Conservation (phyloP, 176 grass and related monocot species). For the Rhipidocladum racemiflorum region DNA sequence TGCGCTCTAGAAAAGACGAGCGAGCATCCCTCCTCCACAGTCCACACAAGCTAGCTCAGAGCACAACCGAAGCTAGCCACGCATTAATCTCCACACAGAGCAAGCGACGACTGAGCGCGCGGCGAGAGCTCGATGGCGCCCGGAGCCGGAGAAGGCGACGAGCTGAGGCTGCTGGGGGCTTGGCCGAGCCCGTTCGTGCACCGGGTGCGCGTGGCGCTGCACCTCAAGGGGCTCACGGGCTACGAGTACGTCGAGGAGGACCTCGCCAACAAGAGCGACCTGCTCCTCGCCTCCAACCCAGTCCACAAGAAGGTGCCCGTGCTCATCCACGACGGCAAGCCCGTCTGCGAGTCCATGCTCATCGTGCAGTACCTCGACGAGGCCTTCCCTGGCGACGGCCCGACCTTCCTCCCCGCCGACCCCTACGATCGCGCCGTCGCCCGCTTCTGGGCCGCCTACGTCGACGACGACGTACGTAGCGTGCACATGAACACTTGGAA, state of each 20-base stretch:
- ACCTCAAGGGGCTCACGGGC: conserved; percentile 50
- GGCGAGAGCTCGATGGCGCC: not conserved
- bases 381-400: conserved; percentile 13
- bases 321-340: conserved; percentile 44
- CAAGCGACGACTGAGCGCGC: too few relatives aligned
- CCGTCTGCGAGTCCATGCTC: conserved; percentile 46
- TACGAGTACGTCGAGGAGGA: conserved; percentile 53
- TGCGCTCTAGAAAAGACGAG: too few relatives aligned
- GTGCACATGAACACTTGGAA: too few relatives aligned
- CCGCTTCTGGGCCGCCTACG: conserved; percentile 49
- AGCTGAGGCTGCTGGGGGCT: conserved; percentile 10
- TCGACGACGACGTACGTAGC: conserved; percentile 32
- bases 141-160: not conserved
- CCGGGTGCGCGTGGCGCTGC: conserved; percentile 37
- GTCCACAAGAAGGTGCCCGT: conserved; percentile 61
- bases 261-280: conserved; percentile 49
- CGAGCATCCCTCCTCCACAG: too few relatives aligned
- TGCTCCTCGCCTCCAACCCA: conserved; percentile 59
- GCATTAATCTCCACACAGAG: too few relatives aligned
- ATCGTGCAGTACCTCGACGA: conserved; percentile 72
- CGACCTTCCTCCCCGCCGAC: conserved; percentile 29
- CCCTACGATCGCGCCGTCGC: conserved; percentile 40
- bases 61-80: too few relatives aligned
- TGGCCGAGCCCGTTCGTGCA: conserved; percentile 28
- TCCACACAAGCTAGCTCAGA: too few relatives aligned